Percentiles rank a stretch among this genome's conserved stretches.
Conservation (phyloP, 192 early-diverging fungal genomes). For the Podila verticillata region DNA sequence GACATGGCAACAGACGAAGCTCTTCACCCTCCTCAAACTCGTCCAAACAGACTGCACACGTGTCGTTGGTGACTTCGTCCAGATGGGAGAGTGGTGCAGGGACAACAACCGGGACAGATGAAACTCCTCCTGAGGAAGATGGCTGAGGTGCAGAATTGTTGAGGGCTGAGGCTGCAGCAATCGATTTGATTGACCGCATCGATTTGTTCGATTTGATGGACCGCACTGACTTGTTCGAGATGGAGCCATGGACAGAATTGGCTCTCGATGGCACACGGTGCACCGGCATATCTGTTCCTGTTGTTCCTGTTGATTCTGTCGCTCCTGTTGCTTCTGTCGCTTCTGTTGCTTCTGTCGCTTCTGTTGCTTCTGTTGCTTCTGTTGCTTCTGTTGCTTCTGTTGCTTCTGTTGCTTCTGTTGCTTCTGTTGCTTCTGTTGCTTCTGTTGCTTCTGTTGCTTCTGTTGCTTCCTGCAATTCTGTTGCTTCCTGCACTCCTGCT, state of each 20-base stretch:
- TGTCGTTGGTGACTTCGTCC: slow-evolving; percentile 26
- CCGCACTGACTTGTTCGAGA: slow-evolving; percentile 23
- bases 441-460: neutral
- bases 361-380: neutral
- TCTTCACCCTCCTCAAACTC: slow-evolving; percentile 50
- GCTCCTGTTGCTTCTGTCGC: neutral
- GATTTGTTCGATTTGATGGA: slow-evolving; percentile 22
- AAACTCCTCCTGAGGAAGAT: neutral
- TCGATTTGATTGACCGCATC: slow-evolving; percentile 22
- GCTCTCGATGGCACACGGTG: neutral
- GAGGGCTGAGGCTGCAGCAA: slow-evolving; percentile 13
- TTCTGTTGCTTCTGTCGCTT: neutral
- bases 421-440: neutral
- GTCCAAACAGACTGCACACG: slow-evolving; percentile 55
- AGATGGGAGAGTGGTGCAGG: neutral
- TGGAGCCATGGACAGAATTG: slow-evolving; percentile 18
- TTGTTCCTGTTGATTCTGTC: neutral
- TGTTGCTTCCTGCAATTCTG: too few species aligned
- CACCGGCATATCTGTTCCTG: neutral
- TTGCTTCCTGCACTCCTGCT: too few species aligned
- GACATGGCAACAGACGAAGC: slow-evolving; percentile 46
- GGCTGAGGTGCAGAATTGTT: neutral
- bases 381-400: neutral
- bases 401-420: neutral
- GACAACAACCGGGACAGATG: too few species aligned